These are phyloP conservation scores for Aureobasidium uvarum DNA, from an alignment of 2,329 filamentous ascomycete genomes.

Conservation along the genomic window DNA sequence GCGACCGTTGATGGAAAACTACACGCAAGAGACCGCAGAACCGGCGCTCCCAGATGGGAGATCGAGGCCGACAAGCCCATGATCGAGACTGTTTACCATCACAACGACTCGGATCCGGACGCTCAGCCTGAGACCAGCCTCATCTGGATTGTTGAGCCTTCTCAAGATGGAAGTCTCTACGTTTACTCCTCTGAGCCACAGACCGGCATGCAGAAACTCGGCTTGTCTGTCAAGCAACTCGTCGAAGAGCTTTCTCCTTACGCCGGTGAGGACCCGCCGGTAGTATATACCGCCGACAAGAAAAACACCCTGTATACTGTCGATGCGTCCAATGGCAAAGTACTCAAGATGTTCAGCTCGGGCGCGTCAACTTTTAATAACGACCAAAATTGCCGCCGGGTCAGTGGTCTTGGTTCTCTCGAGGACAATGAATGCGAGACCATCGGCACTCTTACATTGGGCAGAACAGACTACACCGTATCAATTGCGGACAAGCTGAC, in stretches of 20 bases:
- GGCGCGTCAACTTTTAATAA: slow-evolving; percentile 64
- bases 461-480: slow-evolving; percentile 85
- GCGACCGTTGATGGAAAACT: slow-evolving; percentile 99
- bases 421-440: slow-evolving; percentile 72
- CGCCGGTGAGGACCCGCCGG: slow-evolving; percentile 68
- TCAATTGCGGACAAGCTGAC: slow-evolving; percentile 73
- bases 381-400: slow-evolving; percentile 70
- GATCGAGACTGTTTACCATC: slow-evolving; percentile 84
- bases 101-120: slow-evolving; percentile 62
- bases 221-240: slow-evolving; percentile 77
- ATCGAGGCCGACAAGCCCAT: slow-evolving; percentile 81
- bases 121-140: slow-evolving; percentile 68
- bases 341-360: slow-evolving; percentile 81
- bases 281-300: slow-evolving; percentile 90
- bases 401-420: slow-evolving; percentile 58
- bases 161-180: slow-evolving; percentile 80
- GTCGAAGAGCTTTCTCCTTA: slow-evolving; percentile 82
- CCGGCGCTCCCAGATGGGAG: slow-evolving; percentile 80
- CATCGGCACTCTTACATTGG: slow-evolving; percentile 76
- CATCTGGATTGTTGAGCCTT: slow-evolving; percentile 94
- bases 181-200: slow-evolving; percentile 71
- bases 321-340: slow-evolving; percentile 78
- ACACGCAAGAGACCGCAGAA: slow-evolving; percentile 85
- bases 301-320: slow-evolving; percentile 86
- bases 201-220: slow-evolving; percentile 62